phyloP scores from a whole-genome alignment of 208 protist genomes.

The Leishmania tarentolae region DNA sequence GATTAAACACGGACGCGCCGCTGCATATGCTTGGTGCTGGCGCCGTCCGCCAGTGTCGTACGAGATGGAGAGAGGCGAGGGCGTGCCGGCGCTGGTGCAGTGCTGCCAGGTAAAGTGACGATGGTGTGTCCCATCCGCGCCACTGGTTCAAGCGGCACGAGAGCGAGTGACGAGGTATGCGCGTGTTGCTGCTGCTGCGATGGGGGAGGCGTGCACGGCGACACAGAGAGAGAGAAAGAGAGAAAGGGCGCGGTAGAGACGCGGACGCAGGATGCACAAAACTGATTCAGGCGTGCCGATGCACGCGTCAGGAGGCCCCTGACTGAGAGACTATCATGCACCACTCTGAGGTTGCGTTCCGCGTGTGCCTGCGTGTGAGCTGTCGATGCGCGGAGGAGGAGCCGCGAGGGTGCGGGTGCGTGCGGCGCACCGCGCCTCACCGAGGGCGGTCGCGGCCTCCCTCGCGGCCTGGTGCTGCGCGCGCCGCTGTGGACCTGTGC shows the following conservation, averaged over 20 bases:
- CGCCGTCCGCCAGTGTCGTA: constrained; percentile 31
- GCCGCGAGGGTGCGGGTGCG: too few relatives aligned
- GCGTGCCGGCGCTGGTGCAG: constrained; percentile 9
- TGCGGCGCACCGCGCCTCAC: too few relatives aligned
- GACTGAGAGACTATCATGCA: constrained; percentile 17
- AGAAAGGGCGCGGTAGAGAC: background rate
- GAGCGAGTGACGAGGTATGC: background rate
- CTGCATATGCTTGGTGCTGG: constrained; percentile 22
- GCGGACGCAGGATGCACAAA: constrained; percentile 22
- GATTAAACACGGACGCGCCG: constrained; percentile 31
- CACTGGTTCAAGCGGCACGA: constrained; percentile 26
- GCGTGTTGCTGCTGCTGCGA: background rate
- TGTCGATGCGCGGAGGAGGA: background rate
- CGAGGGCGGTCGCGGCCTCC: too few relatives aligned
- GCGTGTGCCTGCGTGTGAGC: constrained; percentile 1
- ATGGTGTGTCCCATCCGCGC: constrained; percentile 19
- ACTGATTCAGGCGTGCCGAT: constrained; percentile 16
- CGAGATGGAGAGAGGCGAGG: constrained; percentile 4
- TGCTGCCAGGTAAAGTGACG: constrained; percentile 27
- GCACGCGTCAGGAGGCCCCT: constrained; percentile 19
- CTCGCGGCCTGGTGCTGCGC: background rate
- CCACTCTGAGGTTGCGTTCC: constrained; percentile 11
- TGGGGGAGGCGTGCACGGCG: background rate
- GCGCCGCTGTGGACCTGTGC: background rate
- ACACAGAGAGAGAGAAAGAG: background rate